Conservation (phyloP, 495 filamentous ascomycete species). For the Daldinia concentrica region DNA sequence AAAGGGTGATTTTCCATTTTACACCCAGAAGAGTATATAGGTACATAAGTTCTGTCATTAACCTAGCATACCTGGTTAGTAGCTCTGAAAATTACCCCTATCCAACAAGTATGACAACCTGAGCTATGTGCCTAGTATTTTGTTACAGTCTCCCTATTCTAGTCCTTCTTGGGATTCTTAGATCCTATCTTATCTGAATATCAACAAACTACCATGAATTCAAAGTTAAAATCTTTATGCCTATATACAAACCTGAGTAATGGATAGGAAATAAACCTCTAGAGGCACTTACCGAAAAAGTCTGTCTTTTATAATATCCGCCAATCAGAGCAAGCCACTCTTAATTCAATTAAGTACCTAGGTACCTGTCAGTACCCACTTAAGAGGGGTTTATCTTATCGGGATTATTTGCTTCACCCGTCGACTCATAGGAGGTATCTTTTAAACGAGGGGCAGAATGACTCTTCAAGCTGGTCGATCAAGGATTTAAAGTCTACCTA, state of each 20-base stretch:
- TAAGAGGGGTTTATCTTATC: constrained; percentile 44
- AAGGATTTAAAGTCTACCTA: neutral
- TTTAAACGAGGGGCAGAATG: constrained; percentile 31
- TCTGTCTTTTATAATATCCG: neutral
- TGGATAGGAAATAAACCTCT: neutral
- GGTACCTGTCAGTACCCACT: constrained; percentile 16
- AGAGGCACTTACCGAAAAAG: neutral
- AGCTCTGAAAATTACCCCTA: too few relatives aligned
- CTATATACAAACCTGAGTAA: neutral
- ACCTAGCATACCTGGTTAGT: too few relatives aligned
- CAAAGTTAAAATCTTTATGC: neutral
- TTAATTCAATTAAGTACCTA: too few relatives aligned
- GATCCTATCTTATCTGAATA: too few relatives aligned
- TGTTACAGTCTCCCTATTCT: too few relatives aligned
- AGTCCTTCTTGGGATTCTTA: too few relatives aligned
- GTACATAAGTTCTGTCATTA: too few relatives aligned
- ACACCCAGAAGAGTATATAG: too few relatives aligned
- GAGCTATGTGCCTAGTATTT: too few relatives aligned
- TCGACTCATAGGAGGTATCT: constrained; percentile 11
- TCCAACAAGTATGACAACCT: too few relatives aligned
- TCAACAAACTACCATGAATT: too few relatives aligned
- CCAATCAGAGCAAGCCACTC: neutral
- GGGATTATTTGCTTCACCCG: constrained; percentile 15
- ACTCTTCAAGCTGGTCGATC: constrained; percentile 6
- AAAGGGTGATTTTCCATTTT: too few relatives aligned